Conservation (phyloP, 148 eudicot species). For the Rhododendron vialii region DNA sequence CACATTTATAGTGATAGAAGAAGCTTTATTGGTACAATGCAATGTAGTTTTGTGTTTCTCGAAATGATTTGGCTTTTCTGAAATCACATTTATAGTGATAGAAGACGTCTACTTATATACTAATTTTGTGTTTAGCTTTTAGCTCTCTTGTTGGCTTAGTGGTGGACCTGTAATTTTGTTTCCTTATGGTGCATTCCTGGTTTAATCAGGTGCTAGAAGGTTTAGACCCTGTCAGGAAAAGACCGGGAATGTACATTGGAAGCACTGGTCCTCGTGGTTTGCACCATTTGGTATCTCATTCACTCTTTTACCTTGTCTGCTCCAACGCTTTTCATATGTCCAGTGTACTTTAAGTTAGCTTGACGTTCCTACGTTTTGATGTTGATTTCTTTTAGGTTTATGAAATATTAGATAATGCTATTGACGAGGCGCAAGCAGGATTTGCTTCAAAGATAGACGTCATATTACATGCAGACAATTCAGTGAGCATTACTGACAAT, state of each 20-base stretch:
- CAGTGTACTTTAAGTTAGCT: neutral
- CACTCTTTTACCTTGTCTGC: conserved; percentile 6
- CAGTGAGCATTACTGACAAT: conserved; percentile 84
- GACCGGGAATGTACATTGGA: conserved; percentile 99
- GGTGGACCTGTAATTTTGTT: neutral
- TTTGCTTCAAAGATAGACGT: conserved; percentile 84
- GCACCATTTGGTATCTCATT: conserved; percentile 71
- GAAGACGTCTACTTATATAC: neutral
- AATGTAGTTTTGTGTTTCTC: neutral
- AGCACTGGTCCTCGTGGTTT: conserved; percentile 97
- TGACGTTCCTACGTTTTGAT: conserved; percentile 1
- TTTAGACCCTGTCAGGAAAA: conserved; percentile 90
- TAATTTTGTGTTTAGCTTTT: too few relatives aligned
- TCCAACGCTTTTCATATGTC: neutral
- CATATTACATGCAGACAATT: conserved; percentile 60
- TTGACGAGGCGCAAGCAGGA: conserved; percentile 99
- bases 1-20: neutral
- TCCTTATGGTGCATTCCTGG: neutral
- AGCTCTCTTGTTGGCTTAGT: neutral
- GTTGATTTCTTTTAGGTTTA: conserved; percentile 53
- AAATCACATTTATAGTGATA: too few relatives aligned
- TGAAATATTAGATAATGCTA: conserved; percentile 89
- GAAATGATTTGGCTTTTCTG: neutral
- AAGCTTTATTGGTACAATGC: too few relatives aligned
- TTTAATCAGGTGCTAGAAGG: conserved; percentile 64